These are phyloP conservation scores for Arctium minus DNA, from an alignment of 129 eudicot genomes.

Conservation along the genomic window DNA sequence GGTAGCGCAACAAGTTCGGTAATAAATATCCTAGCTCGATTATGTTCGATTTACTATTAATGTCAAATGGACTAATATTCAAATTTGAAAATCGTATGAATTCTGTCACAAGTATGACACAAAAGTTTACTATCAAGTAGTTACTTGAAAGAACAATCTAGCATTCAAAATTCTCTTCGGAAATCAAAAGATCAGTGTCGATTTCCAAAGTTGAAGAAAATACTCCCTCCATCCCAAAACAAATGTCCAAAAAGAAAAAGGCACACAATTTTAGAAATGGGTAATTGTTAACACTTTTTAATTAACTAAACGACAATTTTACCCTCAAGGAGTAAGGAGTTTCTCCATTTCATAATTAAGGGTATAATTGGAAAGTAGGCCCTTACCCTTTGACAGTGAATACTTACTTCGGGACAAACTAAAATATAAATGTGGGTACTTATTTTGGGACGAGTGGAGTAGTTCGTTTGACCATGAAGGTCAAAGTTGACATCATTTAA, in stretches of 20 bases:
- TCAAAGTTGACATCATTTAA: background rate
- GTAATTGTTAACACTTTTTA: background rate
- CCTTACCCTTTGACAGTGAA: background rate
- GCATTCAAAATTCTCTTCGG: background rate
- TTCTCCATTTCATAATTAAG: background rate
- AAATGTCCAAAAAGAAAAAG: background rate
- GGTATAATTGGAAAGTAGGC: background rate
- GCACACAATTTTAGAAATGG: background rate
- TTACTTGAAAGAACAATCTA: background rate
- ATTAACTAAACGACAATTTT: background rate
- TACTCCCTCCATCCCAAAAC: background rate
- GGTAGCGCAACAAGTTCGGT: conserved; percentile 12
- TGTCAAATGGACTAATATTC: conserved; percentile 1
- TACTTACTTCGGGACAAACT: too few species aligned
- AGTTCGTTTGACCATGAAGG: background rate
- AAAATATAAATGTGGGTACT: background rate
- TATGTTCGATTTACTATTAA: background rate
- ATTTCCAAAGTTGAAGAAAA: background rate
- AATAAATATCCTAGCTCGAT: conserved; percentile 1
- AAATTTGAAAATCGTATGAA: background rate
- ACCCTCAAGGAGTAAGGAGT: background rate
- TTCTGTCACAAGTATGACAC: background rate
- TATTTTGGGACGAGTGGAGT: background rate
- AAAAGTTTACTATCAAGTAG: background rate
- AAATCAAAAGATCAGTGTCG: too few species aligned